Evolutionary conservation across 2,329 filamentous ascomycete species (phyloP).

Genomic region (Aspergillus pseudonomiae): DNA sequence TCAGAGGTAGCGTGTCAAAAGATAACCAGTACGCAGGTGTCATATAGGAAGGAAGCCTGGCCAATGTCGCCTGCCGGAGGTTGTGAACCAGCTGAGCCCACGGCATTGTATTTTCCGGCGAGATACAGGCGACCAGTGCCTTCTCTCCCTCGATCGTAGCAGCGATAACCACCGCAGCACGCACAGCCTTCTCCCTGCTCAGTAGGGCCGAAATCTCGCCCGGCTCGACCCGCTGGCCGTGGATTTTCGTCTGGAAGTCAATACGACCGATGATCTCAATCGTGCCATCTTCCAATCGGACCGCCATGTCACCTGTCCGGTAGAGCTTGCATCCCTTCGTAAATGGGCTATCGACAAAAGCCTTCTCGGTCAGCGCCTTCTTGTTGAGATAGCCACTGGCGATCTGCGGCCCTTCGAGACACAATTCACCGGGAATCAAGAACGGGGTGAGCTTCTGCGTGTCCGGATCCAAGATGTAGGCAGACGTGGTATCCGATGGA

Average conservation of each 20-base stretch:
- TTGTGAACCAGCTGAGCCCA: conserved; percentile 9
- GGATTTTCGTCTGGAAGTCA: conserved; percentile 64
- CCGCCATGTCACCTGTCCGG: conserved; percentile 24
- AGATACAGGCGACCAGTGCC: conserved; percentile 13
- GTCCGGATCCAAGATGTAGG: conserved; percentile 15
- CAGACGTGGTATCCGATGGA: conserved; percentile 17
- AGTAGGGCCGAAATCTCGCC: conserved; percentile 31
- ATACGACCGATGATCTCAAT: conserved; percentile 53
- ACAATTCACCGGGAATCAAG: conserved; percentile 17
- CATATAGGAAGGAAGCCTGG: conserved; percentile 15
- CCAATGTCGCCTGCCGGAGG: neutral
- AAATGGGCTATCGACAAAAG: conserved; percentile 18
- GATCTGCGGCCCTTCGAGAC: conserved; percentile 15
- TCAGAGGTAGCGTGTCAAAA: conserved; percentile 8
- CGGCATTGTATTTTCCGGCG: neutral
- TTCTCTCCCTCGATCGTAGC: conserved; percentile 8
- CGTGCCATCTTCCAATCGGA: conserved; percentile 16
- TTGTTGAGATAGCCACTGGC: conserved; percentile 16
- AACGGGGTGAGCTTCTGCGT: conserved; percentile 17
- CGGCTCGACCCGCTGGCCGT: conserved; percentile 63
- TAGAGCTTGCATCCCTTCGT: conserved; percentile 16
- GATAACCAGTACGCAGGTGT: conserved; percentile 13
- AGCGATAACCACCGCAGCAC: conserved; percentile 8
- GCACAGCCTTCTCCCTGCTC: conserved; percentile 3
- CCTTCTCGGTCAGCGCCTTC: conserved; percentile 8